Evolutionary conservation across 805 yeast genomes (phyloP), one percentile per base, ranked within the genome.

Genomic region (Yarrowia sp.): DNA sequence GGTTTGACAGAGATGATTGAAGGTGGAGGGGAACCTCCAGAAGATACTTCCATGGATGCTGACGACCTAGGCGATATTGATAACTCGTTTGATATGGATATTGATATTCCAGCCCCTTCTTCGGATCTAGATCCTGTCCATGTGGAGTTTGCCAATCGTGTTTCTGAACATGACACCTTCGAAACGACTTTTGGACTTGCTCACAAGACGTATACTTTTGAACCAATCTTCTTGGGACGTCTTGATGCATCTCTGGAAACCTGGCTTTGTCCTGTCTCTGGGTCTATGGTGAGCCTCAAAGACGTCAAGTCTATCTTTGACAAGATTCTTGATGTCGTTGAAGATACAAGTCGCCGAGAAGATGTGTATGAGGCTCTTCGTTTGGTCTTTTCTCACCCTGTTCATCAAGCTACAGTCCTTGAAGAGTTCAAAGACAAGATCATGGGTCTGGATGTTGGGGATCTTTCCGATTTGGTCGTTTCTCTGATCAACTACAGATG

Each of bases 1-100:
- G 64, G 64, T 19, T 15, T 58, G n/a, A 58, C 64, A 13, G 64
- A 58, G 20, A 58, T 58, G 64, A 42, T 58, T 9, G 64, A 58
- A 33, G 40, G 50, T 17, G 40, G 64, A 17, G 50, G 9, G 2
- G 40, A 19, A 19, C n/a, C n/a, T 13, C 15, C 5, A 9, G 50
- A 33, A 3, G 19, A 40, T 3, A 24, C 30, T 24, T 24, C 30
- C 7, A 33, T 36, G 17, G 43, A 14, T 8, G 43, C 19, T 14
- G 34, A 36, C 14, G 30, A 52, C 14, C 4, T n/a, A 13, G 43
- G 56, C 5, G 56, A 52, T 20, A 20, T 52, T 20, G 58, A 38
- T 38, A 33, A 36, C 17, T 43, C 58, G 19, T 38, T 52, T 15
- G 58, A 52, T 9, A 38, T 52, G 43, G 58, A 38, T 36, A 15